These are phyloP conservation scores for Ascochyta lentis DNA, from an alignment of 2,329 filamentous ascomycete species.

Conservation along the genomic window DNA sequence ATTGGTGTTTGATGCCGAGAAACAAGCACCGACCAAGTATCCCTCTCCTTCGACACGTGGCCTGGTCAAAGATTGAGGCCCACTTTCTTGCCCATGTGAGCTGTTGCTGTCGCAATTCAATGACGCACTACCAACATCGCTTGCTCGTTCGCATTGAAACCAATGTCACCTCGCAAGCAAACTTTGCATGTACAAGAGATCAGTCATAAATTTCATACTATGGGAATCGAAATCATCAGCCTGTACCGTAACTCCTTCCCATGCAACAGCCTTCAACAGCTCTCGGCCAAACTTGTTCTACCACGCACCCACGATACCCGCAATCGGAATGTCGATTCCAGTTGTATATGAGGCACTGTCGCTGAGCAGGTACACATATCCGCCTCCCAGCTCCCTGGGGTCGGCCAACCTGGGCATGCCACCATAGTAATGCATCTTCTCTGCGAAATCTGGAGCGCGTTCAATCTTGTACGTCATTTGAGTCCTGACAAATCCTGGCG, in stretches of 20 bases:
- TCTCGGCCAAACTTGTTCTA: constrained; percentile 22
- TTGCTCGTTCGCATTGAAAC: not conserved
- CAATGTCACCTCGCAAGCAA: not conserved
- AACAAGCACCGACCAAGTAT: not conserved
- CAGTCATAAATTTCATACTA: constrained; percentile 18
- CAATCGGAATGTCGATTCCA: constrained; percentile 58
- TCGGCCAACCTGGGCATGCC: constrained; percentile 60
- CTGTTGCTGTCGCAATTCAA: not conserved
- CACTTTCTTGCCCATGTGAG: not conserved
- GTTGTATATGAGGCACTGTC: constrained; percentile 58
- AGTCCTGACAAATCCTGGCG: constrained; percentile 87
- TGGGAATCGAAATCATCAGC: constrained; percentile 6
- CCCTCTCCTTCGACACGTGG: not conserved
- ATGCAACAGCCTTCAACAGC: constrained; percentile 22
- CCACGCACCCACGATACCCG: constrained; percentile 57
- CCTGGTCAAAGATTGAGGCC: not conserved
- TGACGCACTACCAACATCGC: not conserved
- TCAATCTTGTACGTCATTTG: constrained; percentile 60
- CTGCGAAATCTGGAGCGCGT: constrained; percentile 57
- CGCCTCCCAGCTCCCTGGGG: constrained; percentile 59
- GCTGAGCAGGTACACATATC: constrained; percentile 57
- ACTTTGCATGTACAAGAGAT: not conserved
- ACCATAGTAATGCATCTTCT: constrained; percentile 62
- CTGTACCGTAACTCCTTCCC: constrained; percentile 28
- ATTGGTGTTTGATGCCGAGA: not conserved